Percentiles rank a stretch among this genome's conserved stretches.
Conservation (phyloP, 257 asterid species). For the Rhazya stricta region DNA sequence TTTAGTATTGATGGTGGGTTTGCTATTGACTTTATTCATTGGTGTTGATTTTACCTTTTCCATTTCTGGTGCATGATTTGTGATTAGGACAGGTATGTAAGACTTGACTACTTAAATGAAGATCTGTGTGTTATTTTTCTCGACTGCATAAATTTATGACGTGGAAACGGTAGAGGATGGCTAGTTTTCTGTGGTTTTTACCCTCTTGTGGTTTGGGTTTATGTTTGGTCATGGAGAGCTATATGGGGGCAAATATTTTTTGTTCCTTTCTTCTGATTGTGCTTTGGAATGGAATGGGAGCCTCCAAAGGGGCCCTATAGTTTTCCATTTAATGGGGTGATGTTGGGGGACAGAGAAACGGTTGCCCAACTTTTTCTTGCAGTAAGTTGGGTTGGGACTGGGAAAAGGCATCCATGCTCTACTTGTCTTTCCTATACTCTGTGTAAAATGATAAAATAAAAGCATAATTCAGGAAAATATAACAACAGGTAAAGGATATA, state of each 20-base stretch:
- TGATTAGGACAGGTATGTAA: background rate
- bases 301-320: background rate
- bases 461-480: too few species aligned
- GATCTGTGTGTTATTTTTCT: background rate
- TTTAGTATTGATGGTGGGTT: too few species aligned
- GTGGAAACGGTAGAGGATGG: background rate
- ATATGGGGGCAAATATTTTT: background rate
- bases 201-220: background rate
- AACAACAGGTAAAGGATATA: too few species aligned
- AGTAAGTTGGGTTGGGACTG: too few species aligned
- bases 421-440: too few species aligned
- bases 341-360: background rate
- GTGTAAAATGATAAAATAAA: too few species aligned
- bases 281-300: background rate
- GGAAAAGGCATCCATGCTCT: too few species aligned
- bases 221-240: background rate
- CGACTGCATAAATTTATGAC: background rate
- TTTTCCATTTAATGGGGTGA: background rate
- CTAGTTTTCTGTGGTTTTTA: background rate
- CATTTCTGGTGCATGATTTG: background rate
- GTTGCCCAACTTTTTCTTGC: too few species aligned
- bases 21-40: background rate
- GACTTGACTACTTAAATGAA: background rate
- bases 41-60: background rate
- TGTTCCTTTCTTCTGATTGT: background rate